These are phyloP conservation scores for Russula virescens DNA, from an alignment of 768 basidiomycete species.

Conservation along the genomic window DNA sequence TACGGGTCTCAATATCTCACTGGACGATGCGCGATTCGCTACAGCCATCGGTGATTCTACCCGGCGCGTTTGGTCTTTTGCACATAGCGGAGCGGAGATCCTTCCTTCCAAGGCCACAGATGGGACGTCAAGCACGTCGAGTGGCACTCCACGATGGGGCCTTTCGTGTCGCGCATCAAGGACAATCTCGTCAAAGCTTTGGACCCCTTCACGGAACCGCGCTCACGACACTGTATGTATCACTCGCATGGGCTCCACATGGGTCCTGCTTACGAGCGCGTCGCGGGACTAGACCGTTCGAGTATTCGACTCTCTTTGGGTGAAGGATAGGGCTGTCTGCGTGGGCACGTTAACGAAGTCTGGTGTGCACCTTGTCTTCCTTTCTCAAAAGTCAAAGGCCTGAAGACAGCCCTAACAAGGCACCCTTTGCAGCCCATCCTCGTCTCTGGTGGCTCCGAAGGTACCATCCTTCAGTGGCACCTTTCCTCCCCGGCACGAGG, in stretches of 20 bases:
- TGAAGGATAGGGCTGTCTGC: slow-evolving; percentile 91
- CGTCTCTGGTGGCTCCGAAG: slow-evolving; percentile 91
- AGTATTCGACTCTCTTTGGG: slow-evolving; percentile 95
- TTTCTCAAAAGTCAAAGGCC: background rate
- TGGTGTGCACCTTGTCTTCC: background rate
- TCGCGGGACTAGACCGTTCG: slow-evolving; percentile 93
- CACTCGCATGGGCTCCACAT: slow-evolving; percentile 84
- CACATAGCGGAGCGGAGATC: slow-evolving; percentile 84
- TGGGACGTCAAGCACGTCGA: slow-evolving; percentile 99
- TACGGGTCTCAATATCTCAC: slow-evolving; percentile 90
- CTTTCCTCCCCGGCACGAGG: slow-evolving; percentile 54
- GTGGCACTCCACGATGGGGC: slow-evolving; percentile 97
- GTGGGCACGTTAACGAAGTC: slow-evolving; percentile 98
- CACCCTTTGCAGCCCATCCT: slow-evolving; percentile 92
- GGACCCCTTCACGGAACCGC: slow-evolving; percentile 95
- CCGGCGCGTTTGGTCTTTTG: slow-evolving; percentile 92
- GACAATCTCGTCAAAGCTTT: slow-evolving; percentile 99
- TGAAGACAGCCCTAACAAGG: slow-evolving; percentile 76
- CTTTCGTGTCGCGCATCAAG: slow-evolving; percentile 92
- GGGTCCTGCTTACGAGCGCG: slow-evolving; percentile 90
- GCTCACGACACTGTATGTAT: slow-evolving; percentile 78
- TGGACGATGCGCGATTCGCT: slow-evolving; percentile 86
- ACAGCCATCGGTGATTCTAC: slow-evolving; percentile 95
- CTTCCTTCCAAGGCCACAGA: slow-evolving; percentile 89
- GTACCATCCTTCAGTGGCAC: slow-evolving; percentile 92